Base-by-base conservation (phyloP, 2,329 filamentous ascomycete species). In the Calonectria hawksworthii region DNA sequence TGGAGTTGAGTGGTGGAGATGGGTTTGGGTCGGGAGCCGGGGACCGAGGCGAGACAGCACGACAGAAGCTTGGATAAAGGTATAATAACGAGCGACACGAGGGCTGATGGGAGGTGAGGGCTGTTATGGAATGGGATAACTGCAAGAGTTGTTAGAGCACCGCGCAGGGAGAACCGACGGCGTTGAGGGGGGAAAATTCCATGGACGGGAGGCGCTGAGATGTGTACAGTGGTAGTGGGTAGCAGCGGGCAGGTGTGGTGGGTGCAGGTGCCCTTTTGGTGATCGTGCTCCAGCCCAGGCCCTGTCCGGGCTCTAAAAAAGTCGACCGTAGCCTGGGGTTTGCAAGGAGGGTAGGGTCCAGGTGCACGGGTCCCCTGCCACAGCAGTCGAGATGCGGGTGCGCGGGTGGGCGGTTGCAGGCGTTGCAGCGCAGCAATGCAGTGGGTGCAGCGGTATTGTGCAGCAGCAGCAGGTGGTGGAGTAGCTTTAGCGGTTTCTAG, bases 41-140 rank as follows among this genome's bases (percentile, higher is more conserved):
- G 54, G 51, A 68, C 79, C 78, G 77, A 80, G 73, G 76, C 74
- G 72, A 77, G 70, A 76, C 73, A 74, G 71, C 69, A 77, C 70
- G 66, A 72, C 75, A 68, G 74, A 63, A 72, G 75, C 73, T 73
- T 68, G 72, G 54, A 36, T 59, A 69, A 77, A 61, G 72, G 67
- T 68, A 63, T 63, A 76, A 75, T 75, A 79, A 76, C 79, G 78
- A 80, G 74, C 74, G 79, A 78, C 78, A 75, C 68, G 74, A 74
- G 76, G 79, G 74, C 61, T 77, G 75, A 72, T 56, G 68, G 76
- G 73, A 74, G 56, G 63, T 76, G 63, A 77, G 70, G 28, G 36
- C 28, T 63, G 74, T 70, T 68, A 75, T 74, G 73, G 70, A 76
- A 76, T 74, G 70, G 64, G 67, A 72, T 76, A 72, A 54, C 76